Percentiles rank a stretch among this genome's conserved stretches.
phyloP scores from a whole-genome alignment of 192 early-diverging fungal species.

The Mortierella claussenii region DNA sequence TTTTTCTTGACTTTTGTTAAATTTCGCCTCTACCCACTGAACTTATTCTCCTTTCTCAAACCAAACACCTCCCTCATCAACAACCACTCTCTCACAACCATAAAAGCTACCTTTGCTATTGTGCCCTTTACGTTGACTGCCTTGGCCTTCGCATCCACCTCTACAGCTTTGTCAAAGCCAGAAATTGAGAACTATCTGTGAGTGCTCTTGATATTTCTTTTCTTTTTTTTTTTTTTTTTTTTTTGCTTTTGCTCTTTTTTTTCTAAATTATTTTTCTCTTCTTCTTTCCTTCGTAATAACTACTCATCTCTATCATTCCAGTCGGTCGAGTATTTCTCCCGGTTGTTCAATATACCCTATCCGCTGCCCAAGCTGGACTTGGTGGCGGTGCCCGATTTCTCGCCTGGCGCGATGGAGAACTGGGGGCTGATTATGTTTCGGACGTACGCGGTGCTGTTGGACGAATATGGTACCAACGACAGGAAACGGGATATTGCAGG shows the following conservation, averaged over 20 bases:
- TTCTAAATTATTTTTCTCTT: too few species aligned
- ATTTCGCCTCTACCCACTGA: too few species aligned
- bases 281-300: too few species aligned
- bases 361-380: slow-evolving; percentile 66
- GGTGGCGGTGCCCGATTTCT: slow-evolving; percentile 71
- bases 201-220: neutral
- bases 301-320: neutral
- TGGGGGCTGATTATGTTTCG: slow-evolving; percentile 58
- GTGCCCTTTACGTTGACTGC: too few species aligned
- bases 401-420: slow-evolving; percentile 72
- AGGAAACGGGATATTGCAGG: slow-evolving; percentile 48
- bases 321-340: slow-evolving; percentile 51
- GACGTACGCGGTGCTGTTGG: slow-evolving; percentile 41
- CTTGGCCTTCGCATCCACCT: too few species aligned
- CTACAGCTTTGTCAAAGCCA: too few species aligned
- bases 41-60: too few species aligned
- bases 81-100: too few species aligned
- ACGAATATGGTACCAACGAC: slow-evolving; percentile 32
- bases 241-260: neutral
- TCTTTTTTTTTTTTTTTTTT: neutral
- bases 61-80: too few species aligned
- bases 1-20: too few species aligned
- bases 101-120: too few species aligned
- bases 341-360: slow-evolving; percentile 58
- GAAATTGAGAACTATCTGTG: neutral